Conservation (phyloP, 257 asterid genomes). For the Striga asiatica region DNA sequence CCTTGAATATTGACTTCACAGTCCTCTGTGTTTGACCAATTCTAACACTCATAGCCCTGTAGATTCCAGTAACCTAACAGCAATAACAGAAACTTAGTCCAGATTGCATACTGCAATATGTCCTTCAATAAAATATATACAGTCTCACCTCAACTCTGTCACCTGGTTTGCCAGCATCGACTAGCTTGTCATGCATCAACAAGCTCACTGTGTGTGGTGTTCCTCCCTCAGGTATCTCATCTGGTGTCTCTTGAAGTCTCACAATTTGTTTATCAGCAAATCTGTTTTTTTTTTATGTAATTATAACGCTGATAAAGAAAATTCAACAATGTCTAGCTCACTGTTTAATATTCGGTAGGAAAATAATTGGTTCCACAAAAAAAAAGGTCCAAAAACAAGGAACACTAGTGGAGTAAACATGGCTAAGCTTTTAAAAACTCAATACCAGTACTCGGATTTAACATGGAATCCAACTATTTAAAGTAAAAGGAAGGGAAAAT, state of each 20-base stretch:
- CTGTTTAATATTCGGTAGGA: too few species aligned
- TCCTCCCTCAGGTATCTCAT: constrained; percentile 98
- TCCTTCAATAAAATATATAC: background rate
- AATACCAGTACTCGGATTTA: background rate
- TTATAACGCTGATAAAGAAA: background rate
- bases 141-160: constrained; percentile 89
- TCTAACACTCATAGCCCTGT: constrained; percentile 93
- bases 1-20: constrained; percentile 89
- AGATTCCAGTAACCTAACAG: constrained; percentile 88
- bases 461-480: background rate
- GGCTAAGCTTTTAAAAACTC: background rate
- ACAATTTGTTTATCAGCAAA: constrained; percentile 97
- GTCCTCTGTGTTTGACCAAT: constrained; percentile 94
- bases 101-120: constrained; percentile 7
- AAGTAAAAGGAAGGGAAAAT: background rate
- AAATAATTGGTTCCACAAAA: background rate
- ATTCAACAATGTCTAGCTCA: background rate
- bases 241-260: constrained; percentile 96
- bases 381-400: background rate
- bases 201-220: constrained; percentile 98
- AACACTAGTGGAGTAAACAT: background rate
- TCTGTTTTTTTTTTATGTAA: constrained; percentile 20
- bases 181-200: constrained; percentile 94
- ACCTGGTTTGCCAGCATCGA: constrained; percentile 97
- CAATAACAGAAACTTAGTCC: constrained; percentile 18